Base-by-base conservation (phyloP, 2,329 filamentous ascomycete species). In the Ophiostoma quercus region DNA sequence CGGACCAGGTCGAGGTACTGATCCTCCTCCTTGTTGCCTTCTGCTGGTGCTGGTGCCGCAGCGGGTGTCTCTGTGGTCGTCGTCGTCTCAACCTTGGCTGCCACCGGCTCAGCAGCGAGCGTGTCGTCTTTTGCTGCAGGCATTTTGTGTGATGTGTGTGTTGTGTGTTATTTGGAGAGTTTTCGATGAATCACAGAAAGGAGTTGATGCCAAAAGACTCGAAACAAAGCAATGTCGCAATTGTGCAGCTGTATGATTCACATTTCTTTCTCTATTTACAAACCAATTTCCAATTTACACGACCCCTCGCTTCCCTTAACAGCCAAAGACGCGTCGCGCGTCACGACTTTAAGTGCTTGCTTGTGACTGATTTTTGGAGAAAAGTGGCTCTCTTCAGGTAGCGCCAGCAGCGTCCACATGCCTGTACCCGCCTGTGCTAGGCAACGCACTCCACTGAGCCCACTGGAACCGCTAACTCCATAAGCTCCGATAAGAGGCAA, bases 1-100 rank as follows among this genome's bases (percentile, higher is more conserved):
- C 88, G 90, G 73, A 98, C 92, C 34, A 99, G 85, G 75, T 94
- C 86, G 71, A 99, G 88, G 78, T 99, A 99, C 80, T 98, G 95
- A 77, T 93, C 84, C 81, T 99, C 95, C 82, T 98, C 94, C 19
- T 37, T 29, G 67, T 72, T 73, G 57, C 25, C 57, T 65, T 67
- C 66, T 63, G 60, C 29, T 14, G 62, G 32, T 65, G 34, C 39
- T 19, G 67, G 16, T n/a, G 8, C n/a, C 16, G 19, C 22, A 16
- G 11, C 32, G 12, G 62, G 29, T 37, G 32, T n/a, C 41, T 43
- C 14, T 25, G 67, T 16, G 14, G 66, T 41, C 67, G 67, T 47
- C 43, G 68, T 62, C 32, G 29, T 41, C 43, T 16, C 63, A 12
- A 43, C 29, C 51, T 68, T 67, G 62, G 51, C 54, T 19, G 16